Base-by-base conservation (phyloP, 345 rosid species). In the Eucalyptus rudis region DNA sequence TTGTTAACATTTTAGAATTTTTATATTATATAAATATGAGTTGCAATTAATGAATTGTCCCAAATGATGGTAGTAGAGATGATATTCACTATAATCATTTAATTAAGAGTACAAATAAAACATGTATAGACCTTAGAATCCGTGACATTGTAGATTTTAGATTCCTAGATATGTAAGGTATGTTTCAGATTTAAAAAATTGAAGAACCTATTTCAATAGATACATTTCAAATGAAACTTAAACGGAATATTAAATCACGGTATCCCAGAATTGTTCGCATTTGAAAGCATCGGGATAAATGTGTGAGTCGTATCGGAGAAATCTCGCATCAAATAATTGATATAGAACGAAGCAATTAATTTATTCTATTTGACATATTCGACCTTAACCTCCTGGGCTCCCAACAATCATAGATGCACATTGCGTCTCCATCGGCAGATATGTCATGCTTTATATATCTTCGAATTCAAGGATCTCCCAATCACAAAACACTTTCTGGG, bases 141-240 rank as follows among this genome's bases (percentile, higher is more conserved):
- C 11, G 1, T 22, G 62, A 22, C 1, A 56, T 4, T 0, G 0
- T 56, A 22, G 27, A 2, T 22, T 8, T 0, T 56, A 10, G 1
- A 6, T 56, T 56, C 2, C 27, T 56, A 56, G 1, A 2, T 56
- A 56, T 56, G 5, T 2, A 56, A 0, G 5, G 4, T 54, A 22
- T 20, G 59, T 22, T 24, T 0, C 0, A 4, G 4, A 1, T 22
- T 56, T 56, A 8, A 25, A 24, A 56, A 56, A 24, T 56, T 56
- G 6, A 5, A 24, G 2, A 22, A 9, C 4, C 3, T 24, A 8
- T 56, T 56, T 4, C 0, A 7, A 54, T 20, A 20, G 2, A 16
- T 50, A 50, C 3, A 3, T 50, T 50, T 1, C 20, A 52, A 52
- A 19, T 52, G 58, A 52, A 19, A 19, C 58, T 52, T 52, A 19